Percentiles rank a stretch among this genome's conserved stretches.
These are phyloP conservation scores for Coccomyxa sp. DNA, from an alignment of 139 green algal genomes.

Conservation along the genomic window DNA sequence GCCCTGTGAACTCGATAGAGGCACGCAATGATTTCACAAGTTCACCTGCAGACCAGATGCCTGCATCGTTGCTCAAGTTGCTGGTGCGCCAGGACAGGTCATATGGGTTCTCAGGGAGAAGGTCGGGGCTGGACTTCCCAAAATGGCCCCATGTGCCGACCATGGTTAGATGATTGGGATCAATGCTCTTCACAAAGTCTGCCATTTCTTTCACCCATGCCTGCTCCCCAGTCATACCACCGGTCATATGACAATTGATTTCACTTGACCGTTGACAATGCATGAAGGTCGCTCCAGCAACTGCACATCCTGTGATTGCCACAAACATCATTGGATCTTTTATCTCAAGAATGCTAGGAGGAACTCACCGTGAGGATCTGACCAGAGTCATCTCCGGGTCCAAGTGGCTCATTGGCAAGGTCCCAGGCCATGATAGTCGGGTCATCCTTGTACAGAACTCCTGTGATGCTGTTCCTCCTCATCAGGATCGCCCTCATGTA, in stretches of 20 bases:
- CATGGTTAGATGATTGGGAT: slow-evolving; percentile 47
- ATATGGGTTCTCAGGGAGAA: too few species aligned
- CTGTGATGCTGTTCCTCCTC: slow-evolving; percentile 44
- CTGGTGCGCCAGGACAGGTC: too few species aligned
- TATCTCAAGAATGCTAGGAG: too few species aligned
- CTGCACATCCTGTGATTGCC: background rate
- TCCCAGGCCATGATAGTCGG: slow-evolving; percentile 44
- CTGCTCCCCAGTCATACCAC: background rate
- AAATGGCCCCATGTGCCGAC: slow-evolving; percentile 33
- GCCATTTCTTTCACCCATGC: slow-evolving; percentile 18
- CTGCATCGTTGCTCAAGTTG: too few species aligned
- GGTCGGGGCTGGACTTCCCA: slow-evolving; percentile 5
- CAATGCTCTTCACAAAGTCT: slow-evolving; percentile 18
- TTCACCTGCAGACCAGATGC: too few species aligned
- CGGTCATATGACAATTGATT: too few species aligned
- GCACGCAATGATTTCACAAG: too few species aligned
- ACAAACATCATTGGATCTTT: too few species aligned
- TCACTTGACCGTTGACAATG: background rate
- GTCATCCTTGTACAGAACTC: slow-evolving; percentile 33
- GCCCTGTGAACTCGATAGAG: too few species aligned
- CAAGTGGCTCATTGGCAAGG: slow-evolving; percentile 3
- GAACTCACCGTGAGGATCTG: background rate
- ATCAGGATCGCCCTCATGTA: slow-evolving; percentile 21
- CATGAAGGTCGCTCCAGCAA: background rate
- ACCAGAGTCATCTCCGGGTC: background rate